Evolutionary conservation across 176 grass and related monocot genomes (phyloP).

Genomic region (Cenchrus americanus): DNA sequence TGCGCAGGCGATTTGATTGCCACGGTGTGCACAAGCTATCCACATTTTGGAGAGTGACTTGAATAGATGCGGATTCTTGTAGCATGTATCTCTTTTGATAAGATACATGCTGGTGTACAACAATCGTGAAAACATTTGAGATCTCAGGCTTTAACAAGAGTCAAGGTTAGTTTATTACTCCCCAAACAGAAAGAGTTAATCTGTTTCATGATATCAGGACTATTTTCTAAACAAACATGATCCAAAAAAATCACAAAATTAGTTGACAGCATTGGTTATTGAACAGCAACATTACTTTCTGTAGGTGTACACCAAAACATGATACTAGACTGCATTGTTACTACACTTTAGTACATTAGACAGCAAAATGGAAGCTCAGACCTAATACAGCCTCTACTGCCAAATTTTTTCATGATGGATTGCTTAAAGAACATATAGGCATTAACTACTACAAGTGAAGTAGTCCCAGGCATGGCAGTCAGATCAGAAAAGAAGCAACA

Average conservation of each 20-base stretch:
- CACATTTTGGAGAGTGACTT: constrained; percentile 62
- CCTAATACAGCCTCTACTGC: background rate
- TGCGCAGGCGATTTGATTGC: constrained; percentile 67
- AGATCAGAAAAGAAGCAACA: too few species aligned
- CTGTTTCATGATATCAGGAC: constrained; percentile 33
- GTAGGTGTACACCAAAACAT: background rate
- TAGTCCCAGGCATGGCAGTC: background rate
- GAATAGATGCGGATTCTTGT: constrained; percentile 59
- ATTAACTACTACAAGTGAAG: background rate
- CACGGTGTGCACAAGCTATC: constrained; percentile 66
- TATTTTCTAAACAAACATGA: constrained; percentile 24
- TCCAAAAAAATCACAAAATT: constrained; percentile 22
- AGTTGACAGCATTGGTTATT: background rate
- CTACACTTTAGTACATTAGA: constrained; percentile 23
- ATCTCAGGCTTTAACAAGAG: background rate
- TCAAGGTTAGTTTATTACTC: constrained; percentile 7
- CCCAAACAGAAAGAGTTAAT: background rate
- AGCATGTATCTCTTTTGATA: constrained; percentile 43
- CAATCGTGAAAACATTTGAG: constrained; percentile 24
- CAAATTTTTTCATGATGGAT: constrained; percentile 19
- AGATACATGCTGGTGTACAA: constrained; percentile 27
- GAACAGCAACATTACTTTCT: constrained; percentile 5
- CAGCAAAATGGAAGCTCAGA: constrained; percentile 3
- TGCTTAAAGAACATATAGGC: constrained; percentile 30
- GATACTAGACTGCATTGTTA: constrained; percentile 19